A percentile compares a stretch with the other conserved stretches of the same genome.
Conservation (phyloP, 306 rosid genomes). For the Cucumis melo region DNA sequence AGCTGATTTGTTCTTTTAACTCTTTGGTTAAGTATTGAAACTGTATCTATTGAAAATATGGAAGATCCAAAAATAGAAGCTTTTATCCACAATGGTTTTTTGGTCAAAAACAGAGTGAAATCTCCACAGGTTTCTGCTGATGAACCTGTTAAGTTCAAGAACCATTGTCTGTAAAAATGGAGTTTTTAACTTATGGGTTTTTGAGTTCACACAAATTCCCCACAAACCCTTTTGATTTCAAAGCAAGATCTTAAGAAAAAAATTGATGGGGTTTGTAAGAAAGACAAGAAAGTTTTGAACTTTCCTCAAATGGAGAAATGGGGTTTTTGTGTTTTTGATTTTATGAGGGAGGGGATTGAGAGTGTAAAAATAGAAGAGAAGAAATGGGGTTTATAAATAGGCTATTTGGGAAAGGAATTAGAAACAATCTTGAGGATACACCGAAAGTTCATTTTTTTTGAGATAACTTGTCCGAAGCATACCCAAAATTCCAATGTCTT, state of each 20-base stretch:
- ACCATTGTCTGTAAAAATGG: constrained; percentile 47
- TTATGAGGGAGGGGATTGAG: not conserved
- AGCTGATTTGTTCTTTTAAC: not conserved
- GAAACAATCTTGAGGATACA: constrained; percentile 29
- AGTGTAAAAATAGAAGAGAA: constrained; percentile 22
- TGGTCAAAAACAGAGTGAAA: constrained; percentile 33
- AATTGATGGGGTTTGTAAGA: not conserved
- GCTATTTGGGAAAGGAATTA: constrained; percentile 16
- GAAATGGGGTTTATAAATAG: constrained; percentile 22
- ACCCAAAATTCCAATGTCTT: constrained; percentile 42
- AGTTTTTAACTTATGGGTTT: constrained; percentile 6
- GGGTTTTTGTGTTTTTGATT: no score
- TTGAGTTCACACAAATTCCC: constrained; percentile 15
- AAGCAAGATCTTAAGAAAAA: not conserved
- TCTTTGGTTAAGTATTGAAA: constrained; percentile 27
- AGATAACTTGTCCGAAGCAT: constrained; percentile 51
- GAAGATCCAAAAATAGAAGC: constrained; percentile 77
- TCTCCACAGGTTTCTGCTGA: constrained; percentile 21
- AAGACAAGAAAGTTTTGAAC: no score
- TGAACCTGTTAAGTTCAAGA: constrained; percentile 35
- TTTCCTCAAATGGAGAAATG: no score
- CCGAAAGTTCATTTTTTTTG: constrained; percentile 53
- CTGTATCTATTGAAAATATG: constrained; percentile 49
- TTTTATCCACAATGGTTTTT: constrained; percentile 38
- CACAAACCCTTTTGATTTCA: constrained; percentile 19